Percentiles rank a stretch among this genome's conserved stretches.
Evolutionary conservation across 805 yeast species (phyloP).

Genomic region (Lachancea waltii): DNA sequence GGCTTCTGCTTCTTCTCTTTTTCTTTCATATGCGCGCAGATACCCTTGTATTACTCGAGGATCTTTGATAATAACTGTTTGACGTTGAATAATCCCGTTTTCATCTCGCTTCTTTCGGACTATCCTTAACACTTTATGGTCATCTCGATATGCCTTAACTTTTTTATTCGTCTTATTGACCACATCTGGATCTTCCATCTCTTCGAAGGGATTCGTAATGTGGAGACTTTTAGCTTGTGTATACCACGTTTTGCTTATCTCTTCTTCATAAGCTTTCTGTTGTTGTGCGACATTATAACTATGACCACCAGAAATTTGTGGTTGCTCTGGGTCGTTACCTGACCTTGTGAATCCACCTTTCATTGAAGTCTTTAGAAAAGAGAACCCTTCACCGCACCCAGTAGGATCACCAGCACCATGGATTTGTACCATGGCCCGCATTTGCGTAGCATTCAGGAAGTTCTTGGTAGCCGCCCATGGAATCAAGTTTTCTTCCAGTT

Average conservation of each 20-base stretch:
- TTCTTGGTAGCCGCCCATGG: conserved; percentile 94
- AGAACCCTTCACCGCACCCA: conserved; percentile 82
- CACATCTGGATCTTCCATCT: conserved; percentile 33
- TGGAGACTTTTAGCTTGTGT: conserved; percentile 62
- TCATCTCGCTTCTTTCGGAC: conserved; percentile 76
- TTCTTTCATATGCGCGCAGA: conserved; percentile 57
- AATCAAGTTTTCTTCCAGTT: conserved; percentile 76
- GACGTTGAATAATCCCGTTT: conserved; percentile 79
- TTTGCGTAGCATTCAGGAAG: conserved; percentile 89
- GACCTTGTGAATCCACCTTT: conserved; percentile 73
- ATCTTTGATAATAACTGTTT: conserved; percentile 70
- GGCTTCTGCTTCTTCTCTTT: conserved; percentile 54
- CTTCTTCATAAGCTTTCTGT: conserved; percentile 88
- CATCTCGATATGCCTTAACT: conserved; percentile 23
- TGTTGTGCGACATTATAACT: conserved; percentile 77
- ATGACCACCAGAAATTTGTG: conserved; percentile 51
- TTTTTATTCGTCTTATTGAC: conserved; percentile 32
- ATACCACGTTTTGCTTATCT: conserved; percentile 84
- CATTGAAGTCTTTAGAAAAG: conserved; percentile 86
- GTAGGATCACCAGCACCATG: conserved; percentile 95
- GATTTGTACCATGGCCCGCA: conserved; percentile 92
- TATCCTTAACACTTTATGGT: conserved; percentile 48
- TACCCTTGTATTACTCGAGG: conserved; percentile 85
- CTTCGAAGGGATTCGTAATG: conserved; percentile 34
- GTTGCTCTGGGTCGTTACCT: conserved; percentile 25